Conservation (phyloP, 1,139 yeast genomes). For the Arxiozyma slooffiae region DNA sequence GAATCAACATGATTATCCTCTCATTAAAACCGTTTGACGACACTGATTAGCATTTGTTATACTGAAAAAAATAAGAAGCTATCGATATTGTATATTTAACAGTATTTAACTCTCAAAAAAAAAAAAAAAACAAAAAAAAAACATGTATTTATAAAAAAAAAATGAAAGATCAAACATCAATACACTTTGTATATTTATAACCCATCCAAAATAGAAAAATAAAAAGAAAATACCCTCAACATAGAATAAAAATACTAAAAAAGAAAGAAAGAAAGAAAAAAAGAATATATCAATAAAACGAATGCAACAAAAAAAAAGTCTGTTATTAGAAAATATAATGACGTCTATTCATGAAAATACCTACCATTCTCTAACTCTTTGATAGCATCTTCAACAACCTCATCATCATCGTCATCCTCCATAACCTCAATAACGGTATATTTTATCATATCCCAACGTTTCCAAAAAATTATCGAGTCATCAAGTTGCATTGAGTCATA, state of each 20-base stretch:
- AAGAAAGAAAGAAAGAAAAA: not conserved
- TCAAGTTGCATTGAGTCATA: slow-evolving; percentile 49
- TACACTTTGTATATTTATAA: not conserved
- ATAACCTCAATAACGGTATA: slow-evolving; percentile 84
- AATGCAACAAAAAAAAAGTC: slow-evolving; percentile 4
- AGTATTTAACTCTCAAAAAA: not conserved
- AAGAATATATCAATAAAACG: not conserved
- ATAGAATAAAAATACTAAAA: too few relatives aligned
- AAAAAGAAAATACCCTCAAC: not conserved
- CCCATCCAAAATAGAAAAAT: not conserved
- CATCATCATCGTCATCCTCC: slow-evolving; percentile 79
- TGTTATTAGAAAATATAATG: not conserved
- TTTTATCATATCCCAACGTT: slow-evolving; percentile 89
- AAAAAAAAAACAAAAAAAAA: too few relatives aligned
- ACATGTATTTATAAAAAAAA: not conserved
- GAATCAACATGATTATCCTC: not conserved
- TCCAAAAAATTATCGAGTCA: slow-evolving; percentile 66
- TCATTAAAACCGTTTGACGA: not conserved
- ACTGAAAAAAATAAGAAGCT: not conserved
- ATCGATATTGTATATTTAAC: not conserved
- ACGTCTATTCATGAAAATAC: slow-evolving; percentile 23
- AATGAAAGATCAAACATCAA: too few relatives aligned
- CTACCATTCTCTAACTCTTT: slow-evolving; percentile 84
- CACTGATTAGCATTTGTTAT: not conserved
- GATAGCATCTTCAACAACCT: slow-evolving; percentile 62